Evolutionary conservation across 805 yeast genomes (phyloP), one percentile per base, ranked within the genome.

Genomic region (Pichia pseudocactophila): DNA sequence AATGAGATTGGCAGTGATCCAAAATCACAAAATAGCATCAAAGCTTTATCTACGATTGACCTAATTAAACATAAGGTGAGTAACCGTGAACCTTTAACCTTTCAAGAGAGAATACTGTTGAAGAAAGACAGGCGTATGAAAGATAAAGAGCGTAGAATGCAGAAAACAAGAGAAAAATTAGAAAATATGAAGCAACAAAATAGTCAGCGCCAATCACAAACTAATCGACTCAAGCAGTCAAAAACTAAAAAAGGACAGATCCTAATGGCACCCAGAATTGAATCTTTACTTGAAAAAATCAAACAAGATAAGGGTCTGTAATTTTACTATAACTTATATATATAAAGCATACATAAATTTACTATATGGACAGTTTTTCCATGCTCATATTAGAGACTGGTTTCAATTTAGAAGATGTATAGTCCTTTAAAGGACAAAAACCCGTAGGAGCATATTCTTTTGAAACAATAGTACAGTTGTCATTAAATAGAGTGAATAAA

Each of bases 221-320:
- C 71, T 25, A 53, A 54, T 31, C 58, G 53, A 18, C 51, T 80
- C 40, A 63, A 69, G 8, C 68, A 71, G 44, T 51, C 64, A 7
- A 78, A 68, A 47, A 89, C 95, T 1, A 69, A 69, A 52, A 57
- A 66, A 3, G 97, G 97, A 0, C 97, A 89, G 59, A 97, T 97
- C 2, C 62, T 76, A 36, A 85, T 89, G 90, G 96, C 87, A 0
- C 94, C 96, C 13, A 75, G 94, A 61, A 85, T 89, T 44, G 80
- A 77, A 43, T 75, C 78, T 51, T 65, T 89, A 35, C 68, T 89
- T 38, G 92, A 82, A 41, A 85, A 87, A 60, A 84, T 89, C 47
- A 78, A 75, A 55, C 50, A 44, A n/a, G 47, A 45, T 19, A 48
- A 48, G 35, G 38, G 39, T 22, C 7, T 22, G 25, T 22, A 22